These are phyloP conservation scores for Pyricularia pennisetigena DNA, from an alignment of 2,329 filamentous ascomycete genomes.

Conservation along the genomic window DNA sequence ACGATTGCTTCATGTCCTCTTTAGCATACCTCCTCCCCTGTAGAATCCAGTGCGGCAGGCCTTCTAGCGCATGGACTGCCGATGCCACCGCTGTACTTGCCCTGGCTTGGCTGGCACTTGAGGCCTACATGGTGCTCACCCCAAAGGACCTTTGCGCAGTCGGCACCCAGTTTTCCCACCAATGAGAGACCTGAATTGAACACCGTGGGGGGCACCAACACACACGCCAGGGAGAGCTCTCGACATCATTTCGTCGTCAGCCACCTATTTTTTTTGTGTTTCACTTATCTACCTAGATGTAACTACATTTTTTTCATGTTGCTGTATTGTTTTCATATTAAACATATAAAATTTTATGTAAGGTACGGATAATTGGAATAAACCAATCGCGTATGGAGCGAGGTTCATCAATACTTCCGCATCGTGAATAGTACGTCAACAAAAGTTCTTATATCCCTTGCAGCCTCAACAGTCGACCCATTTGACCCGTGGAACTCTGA, in stretches of 20 bases:
- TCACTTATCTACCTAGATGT: too few species aligned
- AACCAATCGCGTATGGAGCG: not conserved
- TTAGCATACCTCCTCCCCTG: not conserved
- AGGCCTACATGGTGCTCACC: not conserved
- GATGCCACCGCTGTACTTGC: not conserved
- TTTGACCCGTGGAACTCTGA: not conserved
- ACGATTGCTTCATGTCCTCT: not conserved
- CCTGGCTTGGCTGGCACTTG: not conserved
- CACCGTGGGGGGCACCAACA: not conserved
- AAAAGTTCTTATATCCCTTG: not conserved
- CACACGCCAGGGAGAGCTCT: not conserved
- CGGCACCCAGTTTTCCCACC: not conserved
- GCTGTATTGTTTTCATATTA: not conserved
- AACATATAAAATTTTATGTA: not conserved
- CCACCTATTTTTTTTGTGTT: not conserved
- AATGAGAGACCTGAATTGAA: not conserved
- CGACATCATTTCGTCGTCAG: not conserved
- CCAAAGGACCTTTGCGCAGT: not conserved
- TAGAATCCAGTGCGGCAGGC: not conserved
- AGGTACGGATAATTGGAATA: not conserved
- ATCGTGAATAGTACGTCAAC: constrained; percentile 1
- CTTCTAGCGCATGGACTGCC: not conserved
- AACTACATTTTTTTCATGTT: not conserved
- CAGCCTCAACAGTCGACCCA: not conserved
- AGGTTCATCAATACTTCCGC: not conserved